Base-by-base conservation (phyloP, 768 basidiomycete species). In the Pisolithus microcarpus region DNA sequence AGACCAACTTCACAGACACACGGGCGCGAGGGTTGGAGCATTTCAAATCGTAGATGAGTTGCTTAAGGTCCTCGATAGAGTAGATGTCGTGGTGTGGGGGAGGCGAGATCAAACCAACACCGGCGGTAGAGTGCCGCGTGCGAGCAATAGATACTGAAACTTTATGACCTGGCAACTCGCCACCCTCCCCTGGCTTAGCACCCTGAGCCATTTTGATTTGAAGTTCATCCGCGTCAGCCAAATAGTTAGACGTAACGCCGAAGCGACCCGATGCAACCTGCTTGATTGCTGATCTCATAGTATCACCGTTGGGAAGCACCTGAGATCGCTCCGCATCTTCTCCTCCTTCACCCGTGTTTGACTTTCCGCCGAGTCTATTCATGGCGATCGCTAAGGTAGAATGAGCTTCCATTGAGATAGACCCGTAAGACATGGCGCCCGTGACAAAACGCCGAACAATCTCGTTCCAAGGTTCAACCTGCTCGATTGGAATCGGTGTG, bases 141-240 rank as follows among this genome's bases (percentile, higher is more conserved):
- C 94, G 86, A 57, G 94, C 96, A 65, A 99, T 99, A 30, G 92
- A 88, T 18, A 67, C 74, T 15, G 93, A 96, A 19, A 99, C 96
- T 66, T 99, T 99, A 76, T 98, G 91, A 26, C 96, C 95, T 8
- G 96, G 95, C 50, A 99, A 79, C 70, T 98, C 96, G 65, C 96
- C 96, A 54, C 96, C 96, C 70, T 99, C 96, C 19, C 96, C 96
- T n/a, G 96, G 96, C 71, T 99, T 99, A 10, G 96, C 96, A 39
- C 96, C 96, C 68, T 99, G 96, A 9, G 96, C 96, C 95, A 99
- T 99, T 73, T 98, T 97, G 65, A 98, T 97, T 70, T 99, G 95
- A 2, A 99, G 78, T 68, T 98, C 95, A 64, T 98, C 90, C 2
- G 95, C 87, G 64, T 98, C 96, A 51, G 95, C 90, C 44, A 98